Percentiles rank a stretch among this genome's conserved stretches.
Evolutionary conservation across 305 asterid species (phyloP).

Genomic region (Fraxinus nigra): DNA sequence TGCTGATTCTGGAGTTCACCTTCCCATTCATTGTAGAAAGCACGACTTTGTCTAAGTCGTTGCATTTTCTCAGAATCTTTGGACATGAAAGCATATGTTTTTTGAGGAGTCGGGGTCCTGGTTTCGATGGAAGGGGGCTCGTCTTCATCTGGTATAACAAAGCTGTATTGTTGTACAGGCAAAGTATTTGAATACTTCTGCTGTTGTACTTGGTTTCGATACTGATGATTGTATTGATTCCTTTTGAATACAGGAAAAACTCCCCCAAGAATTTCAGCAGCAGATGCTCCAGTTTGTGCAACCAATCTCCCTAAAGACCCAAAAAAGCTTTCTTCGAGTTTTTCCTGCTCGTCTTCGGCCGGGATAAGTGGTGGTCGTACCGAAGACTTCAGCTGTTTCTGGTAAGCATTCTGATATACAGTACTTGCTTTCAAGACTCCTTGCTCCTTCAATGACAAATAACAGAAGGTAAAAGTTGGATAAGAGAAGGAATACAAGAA

Average conservation of each 20-base stretch:
- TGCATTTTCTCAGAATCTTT: slow-evolving; percentile 87
- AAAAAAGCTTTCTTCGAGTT: slow-evolving; percentile 69
- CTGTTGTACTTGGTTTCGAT: slow-evolving; percentile 43
- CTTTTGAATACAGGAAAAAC: slow-evolving; percentile 63
- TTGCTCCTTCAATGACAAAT: slow-evolving; percentile 41
- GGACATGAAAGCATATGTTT: slow-evolving; percentile 93
- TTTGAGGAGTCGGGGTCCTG: slow-evolving; percentile 78
- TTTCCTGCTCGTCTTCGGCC: slow-evolving; percentile 66
- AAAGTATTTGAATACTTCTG: slow-evolving; percentile 43
- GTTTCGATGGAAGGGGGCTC: slow-evolving; percentile 78
- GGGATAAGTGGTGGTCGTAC: slow-evolving; percentile 70
- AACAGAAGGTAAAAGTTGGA: slow-evolving; percentile 5
- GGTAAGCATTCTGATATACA: slow-evolving; percentile 31
- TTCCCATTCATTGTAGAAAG: slow-evolving; percentile 74
- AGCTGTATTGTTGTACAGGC: slow-evolving; percentile 93
- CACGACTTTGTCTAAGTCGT: slow-evolving; percentile 74
- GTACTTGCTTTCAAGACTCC: slow-evolving; percentile 32
- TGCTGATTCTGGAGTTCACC: slow-evolving; percentile 46
- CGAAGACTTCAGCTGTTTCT: slow-evolving; percentile 55
- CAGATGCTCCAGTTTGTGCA: slow-evolving; percentile 63
- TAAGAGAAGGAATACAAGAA: neutral
- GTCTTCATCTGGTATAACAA: slow-evolving; percentile 68
- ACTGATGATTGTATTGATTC: slow-evolving; percentile 35
- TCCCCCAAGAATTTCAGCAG: slow-evolving; percentile 64
- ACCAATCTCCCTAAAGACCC: slow-evolving; percentile 64